Percentiles rank a stretch among this genome's conserved stretches.
phyloP scores from a whole-genome alignment of 176 grass and related monocot species.

The Raddia guianensis region DNA sequence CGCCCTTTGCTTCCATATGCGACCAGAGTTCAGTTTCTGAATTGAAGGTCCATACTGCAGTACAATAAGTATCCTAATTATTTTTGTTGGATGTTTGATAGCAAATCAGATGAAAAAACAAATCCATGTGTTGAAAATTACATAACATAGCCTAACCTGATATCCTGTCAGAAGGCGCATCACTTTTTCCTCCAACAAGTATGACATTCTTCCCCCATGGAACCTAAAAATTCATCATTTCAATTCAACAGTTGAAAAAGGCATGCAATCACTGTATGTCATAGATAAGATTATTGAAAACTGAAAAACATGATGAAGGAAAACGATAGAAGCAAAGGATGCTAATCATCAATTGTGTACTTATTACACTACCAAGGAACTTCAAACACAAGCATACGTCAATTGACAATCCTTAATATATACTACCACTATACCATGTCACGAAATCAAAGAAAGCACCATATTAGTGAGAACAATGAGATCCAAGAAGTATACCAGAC shows the following conservation, averaged over 20 bases:
- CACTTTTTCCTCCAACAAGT: constrained; percentile 92
- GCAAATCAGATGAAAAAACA: constrained; percentile 34
- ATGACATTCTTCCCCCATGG: constrained; percentile 90
- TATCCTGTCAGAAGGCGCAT: constrained; percentile 75
- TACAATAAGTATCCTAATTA: constrained; percentile 43
- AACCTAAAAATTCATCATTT: constrained; percentile 50
- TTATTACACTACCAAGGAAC: background rate
- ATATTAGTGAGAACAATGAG: constrained; percentile 32
- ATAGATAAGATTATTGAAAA: background rate
- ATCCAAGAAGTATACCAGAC: constrained; percentile 70
- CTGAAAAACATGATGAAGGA: background rate
- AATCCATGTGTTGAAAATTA: background rate
- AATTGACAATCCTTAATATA: constrained; percentile 10
- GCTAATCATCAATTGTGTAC: background rate
- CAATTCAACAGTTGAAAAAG: background rate
- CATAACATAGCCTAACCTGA: constrained; percentile 60
- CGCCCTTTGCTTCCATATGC: constrained; percentile 80
- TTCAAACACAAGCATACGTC: background rate
- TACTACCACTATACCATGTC: background rate
- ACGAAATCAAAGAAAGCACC: background rate
- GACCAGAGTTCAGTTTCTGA: constrained; percentile 79
- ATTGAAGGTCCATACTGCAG: constrained; percentile 90
- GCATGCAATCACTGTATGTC: background rate
- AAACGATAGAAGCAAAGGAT: background rate
- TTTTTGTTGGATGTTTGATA: constrained; percentile 42